Percentiles rank a stretch among this genome's conserved stretches.
Evolutionary conservation across 345 rosid species (phyloP).

Genomic region (Populus tremula): DNA sequence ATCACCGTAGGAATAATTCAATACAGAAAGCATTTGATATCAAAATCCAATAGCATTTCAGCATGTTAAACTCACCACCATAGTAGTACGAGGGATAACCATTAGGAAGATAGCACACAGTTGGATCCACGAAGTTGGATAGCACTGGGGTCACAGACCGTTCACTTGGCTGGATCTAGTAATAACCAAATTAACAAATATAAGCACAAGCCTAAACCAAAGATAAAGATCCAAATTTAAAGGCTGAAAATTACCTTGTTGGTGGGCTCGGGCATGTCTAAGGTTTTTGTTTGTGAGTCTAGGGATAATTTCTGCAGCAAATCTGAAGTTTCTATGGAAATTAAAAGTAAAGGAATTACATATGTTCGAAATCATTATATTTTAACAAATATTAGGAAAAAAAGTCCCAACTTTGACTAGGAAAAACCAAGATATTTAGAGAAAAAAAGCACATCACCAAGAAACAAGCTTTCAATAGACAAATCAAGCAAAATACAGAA

Average conservation of each 20-base stretch:
- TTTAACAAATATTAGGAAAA: not conserved
- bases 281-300: slow-evolving; percentile 59
- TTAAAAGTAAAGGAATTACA: slow-evolving; percentile 49
- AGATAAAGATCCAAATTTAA: not conserved
- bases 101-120: slow-evolving; percentile 61
- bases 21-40: not conserved
- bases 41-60: not conserved
- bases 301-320: slow-evolving; percentile 72
- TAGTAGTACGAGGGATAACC: slow-evolving; percentile 54
- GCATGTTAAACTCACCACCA: slow-evolving; percentile 39
- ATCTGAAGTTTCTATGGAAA: slow-evolving; percentile 63
- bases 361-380: not conserved
- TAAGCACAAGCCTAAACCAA: slow-evolving; percentile 5
- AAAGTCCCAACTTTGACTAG: not conserved
- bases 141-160: slow-evolving; percentile 58
- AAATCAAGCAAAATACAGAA: not conserved
- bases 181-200: slow-evolving; percentile 30
- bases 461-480: not conserved
- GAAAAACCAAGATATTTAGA: not conserved
- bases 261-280: slow-evolving; percentile 68
- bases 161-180: slow-evolving; percentile 59
- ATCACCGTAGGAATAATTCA: not conserved
- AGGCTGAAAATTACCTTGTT: slow-evolving; percentile 49
- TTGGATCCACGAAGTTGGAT: slow-evolving; percentile 58
- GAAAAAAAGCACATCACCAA: not conserved